Evolutionary conservation across 257 asterid species (phyloP).

Genomic region (Anisodus acutangulus): DNA sequence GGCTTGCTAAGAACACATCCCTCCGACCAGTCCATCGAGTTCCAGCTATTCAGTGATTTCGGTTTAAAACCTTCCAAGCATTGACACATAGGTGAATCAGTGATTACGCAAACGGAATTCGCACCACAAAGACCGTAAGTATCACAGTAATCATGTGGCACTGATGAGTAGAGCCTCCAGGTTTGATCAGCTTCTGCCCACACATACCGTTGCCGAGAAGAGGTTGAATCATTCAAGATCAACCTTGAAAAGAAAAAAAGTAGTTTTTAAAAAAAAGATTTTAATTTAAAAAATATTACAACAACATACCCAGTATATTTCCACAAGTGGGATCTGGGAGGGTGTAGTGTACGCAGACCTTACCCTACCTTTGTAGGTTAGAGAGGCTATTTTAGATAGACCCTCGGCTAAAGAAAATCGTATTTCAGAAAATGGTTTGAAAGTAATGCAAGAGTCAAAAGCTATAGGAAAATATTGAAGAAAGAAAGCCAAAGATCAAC

Average conservation of each 20-base stretch:
- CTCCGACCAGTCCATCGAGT: slow-evolving; percentile 51
- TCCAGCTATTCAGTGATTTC: slow-evolving; percentile 38
- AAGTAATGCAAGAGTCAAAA: too few relatives aligned
- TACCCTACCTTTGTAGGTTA: too few relatives aligned
- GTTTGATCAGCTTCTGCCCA: slow-evolving; percentile 45
- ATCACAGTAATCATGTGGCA: slow-evolving; percentile 44
- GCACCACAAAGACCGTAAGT: slow-evolving; percentile 45
- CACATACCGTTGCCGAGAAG: slow-evolving; percentile 37
- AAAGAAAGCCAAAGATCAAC: too few relatives aligned
- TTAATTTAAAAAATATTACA: too few relatives aligned
- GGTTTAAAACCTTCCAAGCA: slow-evolving; percentile 50
- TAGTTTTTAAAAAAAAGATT: too few relatives aligned
- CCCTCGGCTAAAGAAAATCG: too few relatives aligned
- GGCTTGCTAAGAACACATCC: slow-evolving; percentile 48
- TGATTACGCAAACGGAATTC: slow-evolving; percentile 43
- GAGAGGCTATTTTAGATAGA: too few relatives aligned
- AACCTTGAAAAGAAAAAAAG: not conserved
- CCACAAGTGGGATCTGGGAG: too few relatives aligned
- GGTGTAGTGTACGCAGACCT: too few relatives aligned
- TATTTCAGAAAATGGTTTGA: too few relatives aligned
- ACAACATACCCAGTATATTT: too few relatives aligned
- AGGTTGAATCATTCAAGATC: slow-evolving; percentile 32
- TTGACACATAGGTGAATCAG: slow-evolving; percentile 45
- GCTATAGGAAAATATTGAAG: too few relatives aligned
- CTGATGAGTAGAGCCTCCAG: slow-evolving; percentile 42